phyloP scores from a whole-genome alignment of 2,329 filamentous ascomycete genomes.

The Nemania sp. region DNA sequence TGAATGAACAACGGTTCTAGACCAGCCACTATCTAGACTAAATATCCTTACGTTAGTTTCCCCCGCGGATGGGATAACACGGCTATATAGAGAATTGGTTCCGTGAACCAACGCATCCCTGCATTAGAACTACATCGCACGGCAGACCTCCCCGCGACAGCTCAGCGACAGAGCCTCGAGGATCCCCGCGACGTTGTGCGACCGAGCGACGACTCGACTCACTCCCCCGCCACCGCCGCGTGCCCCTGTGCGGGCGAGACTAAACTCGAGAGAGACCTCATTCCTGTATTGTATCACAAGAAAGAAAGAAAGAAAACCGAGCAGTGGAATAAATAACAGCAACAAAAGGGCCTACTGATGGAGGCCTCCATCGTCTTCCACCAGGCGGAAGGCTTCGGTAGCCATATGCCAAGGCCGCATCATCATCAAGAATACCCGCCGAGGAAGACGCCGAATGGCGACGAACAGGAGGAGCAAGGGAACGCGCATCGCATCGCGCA shows the following conservation, averaged over 20 bases:
- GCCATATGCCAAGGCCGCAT: constrained; percentile 57
- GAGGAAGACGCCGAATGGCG: constrained; percentile 50
- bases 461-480: constrained; percentile 63
- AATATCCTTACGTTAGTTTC: neutral
- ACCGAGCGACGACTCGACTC: constrained; percentile 40
- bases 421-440: constrained; percentile 42
- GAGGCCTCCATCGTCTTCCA: constrained; percentile 70
- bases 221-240: constrained; percentile 19
- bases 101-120: constrained; percentile 15
- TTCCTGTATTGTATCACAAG: neutral
- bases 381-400: constrained; percentile 63
- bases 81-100: constrained; percentile 22
- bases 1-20: neutral
- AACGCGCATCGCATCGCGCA: constrained; percentile 76
- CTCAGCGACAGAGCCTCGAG: constrained; percentile 37
- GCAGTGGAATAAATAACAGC: neutral
- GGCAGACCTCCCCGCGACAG: constrained; percentile 14
- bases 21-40: neutral
- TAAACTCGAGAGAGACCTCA: constrained; percentile 35
- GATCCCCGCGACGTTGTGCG: constrained; percentile 40
- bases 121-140: constrained; percentile 1
- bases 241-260: constrained; percentile 38
- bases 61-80: constrained; percentile 6
- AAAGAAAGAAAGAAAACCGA: neutral
- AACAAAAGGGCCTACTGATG: constrained; percentile 58